A percentile compares a stretch with the other conserved stretches of the same genome.
These are phyloP conservation scores for Bipolaris gigantea DNA, from an alignment of 2,329 filamentous ascomycete species.

Conservation along the genomic window DNA sequence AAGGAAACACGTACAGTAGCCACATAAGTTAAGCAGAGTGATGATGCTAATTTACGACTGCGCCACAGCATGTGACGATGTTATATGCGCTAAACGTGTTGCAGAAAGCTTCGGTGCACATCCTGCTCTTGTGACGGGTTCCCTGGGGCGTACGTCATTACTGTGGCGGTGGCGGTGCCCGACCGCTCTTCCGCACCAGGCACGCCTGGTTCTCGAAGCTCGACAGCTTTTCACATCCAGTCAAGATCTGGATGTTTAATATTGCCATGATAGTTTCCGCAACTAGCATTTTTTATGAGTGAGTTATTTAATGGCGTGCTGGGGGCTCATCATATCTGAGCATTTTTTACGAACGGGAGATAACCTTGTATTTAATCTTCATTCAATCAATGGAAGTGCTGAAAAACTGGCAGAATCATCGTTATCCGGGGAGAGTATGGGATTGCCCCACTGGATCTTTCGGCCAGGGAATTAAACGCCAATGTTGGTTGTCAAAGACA, in stretches of 20 bases:
- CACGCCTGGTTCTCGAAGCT: not conserved
- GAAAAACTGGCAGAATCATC: too few species aligned
- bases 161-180: constrained; percentile 16
- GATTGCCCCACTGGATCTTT: not conserved
- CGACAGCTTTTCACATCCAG: not conserved
- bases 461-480: not conserved
- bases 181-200: not conserved
- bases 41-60: constrained; percentile 22
- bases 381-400: too few species aligned
- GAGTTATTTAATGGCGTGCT: not conserved
- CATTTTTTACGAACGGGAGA: too few species aligned
- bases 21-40: constrained; percentile 12
- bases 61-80: constrained; percentile 34
- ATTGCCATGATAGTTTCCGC: not conserved
- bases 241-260: not conserved
- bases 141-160: constrained; percentile 11
- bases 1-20: constrained; percentile 23
- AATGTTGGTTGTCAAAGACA: not conserved
- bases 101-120: not conserved
- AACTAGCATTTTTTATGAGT: not conserved
- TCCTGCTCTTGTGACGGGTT: constrained; percentile 8
- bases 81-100: constrained; percentile 1
- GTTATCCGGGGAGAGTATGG: not conserved
- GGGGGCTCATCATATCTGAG: not conserved
- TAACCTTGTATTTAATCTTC: too few species aligned